These are phyloP conservation scores for Rosa lucieae DNA, from an alignment of 306 rosid species.

Conservation along the genomic window DNA sequence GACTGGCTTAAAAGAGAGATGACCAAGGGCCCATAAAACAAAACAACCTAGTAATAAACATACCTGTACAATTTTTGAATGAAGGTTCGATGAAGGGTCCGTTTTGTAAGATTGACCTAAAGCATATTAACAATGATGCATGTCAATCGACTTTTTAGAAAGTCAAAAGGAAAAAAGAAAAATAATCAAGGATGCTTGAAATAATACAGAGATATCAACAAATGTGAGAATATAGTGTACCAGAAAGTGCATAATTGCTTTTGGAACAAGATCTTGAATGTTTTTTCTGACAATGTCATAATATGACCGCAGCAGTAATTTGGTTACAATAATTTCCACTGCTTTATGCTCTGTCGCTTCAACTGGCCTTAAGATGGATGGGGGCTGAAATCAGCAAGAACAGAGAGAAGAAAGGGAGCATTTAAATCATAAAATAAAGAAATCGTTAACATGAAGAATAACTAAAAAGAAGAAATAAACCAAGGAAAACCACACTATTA, in stretches of 20 bases:
- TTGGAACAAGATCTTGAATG: constrained; percentile 45
- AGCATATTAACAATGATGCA: constrained; percentile 16
- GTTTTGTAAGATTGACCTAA: constrained; percentile 41
- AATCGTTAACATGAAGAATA: constrained; percentile 10
- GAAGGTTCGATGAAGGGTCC: constrained; percentile 30
- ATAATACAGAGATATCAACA: not conserved
- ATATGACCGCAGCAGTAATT: constrained; percentile 40
- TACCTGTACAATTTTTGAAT: constrained; percentile 43
- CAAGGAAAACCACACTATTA: constrained; percentile 15
- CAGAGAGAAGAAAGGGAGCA: not conserved
- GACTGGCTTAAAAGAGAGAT: not conserved
- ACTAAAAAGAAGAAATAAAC: constrained; percentile 4
- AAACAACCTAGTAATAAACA: not conserved
- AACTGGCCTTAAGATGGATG: constrained; percentile 42
- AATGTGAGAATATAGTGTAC: constrained; percentile 12
- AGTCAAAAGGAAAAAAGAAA: not conserved
- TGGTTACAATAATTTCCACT: constrained; percentile 33
- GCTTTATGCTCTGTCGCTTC: constrained; percentile 37
- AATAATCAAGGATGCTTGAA: not conserved
- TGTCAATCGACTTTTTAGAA: not conserved
- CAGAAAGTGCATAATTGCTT: constrained; percentile 53
- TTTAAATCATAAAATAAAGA: not conserved
- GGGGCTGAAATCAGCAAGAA: constrained; percentile 34
- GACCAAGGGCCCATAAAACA: not conserved
- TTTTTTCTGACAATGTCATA: constrained; percentile 50